These are phyloP conservation scores for Amanita phalloides DNA, from an alignment of 768 basidiomycete genomes.

Conservation along the genomic window DNA sequence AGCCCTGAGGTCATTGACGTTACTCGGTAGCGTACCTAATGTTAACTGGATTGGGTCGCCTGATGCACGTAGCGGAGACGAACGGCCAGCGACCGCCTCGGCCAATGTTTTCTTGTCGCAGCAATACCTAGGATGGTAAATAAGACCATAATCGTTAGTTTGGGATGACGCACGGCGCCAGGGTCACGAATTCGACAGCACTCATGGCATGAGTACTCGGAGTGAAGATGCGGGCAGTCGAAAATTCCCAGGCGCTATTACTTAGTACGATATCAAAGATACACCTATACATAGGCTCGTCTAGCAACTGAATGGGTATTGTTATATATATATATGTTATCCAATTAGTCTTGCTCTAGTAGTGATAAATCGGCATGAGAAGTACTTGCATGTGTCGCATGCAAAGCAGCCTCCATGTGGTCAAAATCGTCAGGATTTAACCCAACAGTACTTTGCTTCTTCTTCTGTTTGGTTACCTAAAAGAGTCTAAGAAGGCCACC, in stretches of 20 bases:
- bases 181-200: not conserved
- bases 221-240: not conserved
- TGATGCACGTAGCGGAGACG: constrained; percentile 19
- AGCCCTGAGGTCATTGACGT: not conserved
- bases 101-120: constrained; percentile 26
- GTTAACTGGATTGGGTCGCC: constrained; percentile 26
- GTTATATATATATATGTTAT: too few species aligned
- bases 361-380: constrained; percentile 5
- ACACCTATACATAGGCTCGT: too few species aligned
- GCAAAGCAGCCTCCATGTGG: constrained; percentile 1
- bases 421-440: constrained; percentile 1
- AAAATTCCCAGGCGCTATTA: not conserved
- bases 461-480: not conserved
- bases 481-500: not conserved
- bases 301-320: too few species aligned
- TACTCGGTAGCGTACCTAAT: constrained; percentile 22
- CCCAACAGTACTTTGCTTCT: not conserved
- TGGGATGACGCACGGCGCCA: constrained; percentile 1
- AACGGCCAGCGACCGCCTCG: constrained; percentile 14
- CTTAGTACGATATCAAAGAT: too few species aligned
- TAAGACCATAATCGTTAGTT: not conserved
- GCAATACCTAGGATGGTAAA: constrained; percentile 7
- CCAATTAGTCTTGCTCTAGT: not conserved
- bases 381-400: not conserved
- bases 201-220: not conserved